A percentile compares a stretch with the other conserved stretches of the same genome.
These are phyloP conservation scores for Colletotrichum theobromicola DNA, from an alignment of 2,329 filamentous ascomycete genomes.

Conservation along the genomic window DNA sequence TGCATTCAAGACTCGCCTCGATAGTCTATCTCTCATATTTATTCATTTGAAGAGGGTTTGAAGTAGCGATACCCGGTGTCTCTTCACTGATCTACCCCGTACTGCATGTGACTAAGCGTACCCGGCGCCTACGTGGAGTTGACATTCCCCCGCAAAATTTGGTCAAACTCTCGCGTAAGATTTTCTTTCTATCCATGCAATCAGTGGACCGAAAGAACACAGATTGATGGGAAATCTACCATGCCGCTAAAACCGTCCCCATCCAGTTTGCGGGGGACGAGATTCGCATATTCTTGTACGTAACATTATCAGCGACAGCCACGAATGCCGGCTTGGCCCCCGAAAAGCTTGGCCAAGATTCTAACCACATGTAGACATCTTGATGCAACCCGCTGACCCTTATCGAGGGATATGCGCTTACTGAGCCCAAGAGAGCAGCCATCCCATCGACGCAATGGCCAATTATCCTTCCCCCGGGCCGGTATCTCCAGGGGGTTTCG, in stretches of 20 bases:
- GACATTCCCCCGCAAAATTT: not conserved
- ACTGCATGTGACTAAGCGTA: not conserved
- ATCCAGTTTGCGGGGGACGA: not conserved
- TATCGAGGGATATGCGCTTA: not conserved
- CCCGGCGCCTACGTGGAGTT: not conserved
- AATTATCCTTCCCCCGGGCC: not conserved
- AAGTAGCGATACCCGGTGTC: not conserved
- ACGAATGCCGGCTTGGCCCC: not conserved
- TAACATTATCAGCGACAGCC: not conserved
- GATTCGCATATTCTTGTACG: not conserved
- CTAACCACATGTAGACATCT: not conserved
- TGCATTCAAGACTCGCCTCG: too few species aligned
- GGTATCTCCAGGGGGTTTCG: not conserved
- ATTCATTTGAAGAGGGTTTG: not conserved
- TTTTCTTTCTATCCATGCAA: slow-evolving; percentile 4
- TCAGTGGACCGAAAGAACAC: not conserved
- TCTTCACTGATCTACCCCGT: not conserved
- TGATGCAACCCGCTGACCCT: not conserved
- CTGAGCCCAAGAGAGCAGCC: not conserved
- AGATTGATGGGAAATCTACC: not conserved
- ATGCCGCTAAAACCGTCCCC: not conserved
- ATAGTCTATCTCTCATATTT: not conserved
- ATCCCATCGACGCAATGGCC: not conserved
- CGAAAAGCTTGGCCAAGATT: not conserved
- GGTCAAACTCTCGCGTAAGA: slow-evolving; percentile 13